Percentiles rank a stretch among this genome's conserved stretches.
phyloP scores from a whole-genome alignment of 805 yeast species.

The Ogataea pini region DNA sequence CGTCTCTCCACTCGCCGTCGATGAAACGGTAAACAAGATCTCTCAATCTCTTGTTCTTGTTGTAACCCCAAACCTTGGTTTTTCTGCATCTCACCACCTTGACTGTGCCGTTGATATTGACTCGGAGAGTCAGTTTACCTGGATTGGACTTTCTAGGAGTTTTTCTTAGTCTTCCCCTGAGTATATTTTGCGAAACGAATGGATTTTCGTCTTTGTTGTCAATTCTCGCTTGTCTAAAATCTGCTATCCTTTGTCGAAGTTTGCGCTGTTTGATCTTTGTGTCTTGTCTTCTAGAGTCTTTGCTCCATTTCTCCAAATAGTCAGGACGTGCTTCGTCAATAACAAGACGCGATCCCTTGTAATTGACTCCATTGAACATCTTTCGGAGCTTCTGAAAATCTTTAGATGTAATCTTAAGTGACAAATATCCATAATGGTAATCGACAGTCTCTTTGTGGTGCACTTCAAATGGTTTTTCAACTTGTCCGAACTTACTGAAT shows the following conservation, averaged over 20 bases:
- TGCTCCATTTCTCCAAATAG: slow-evolving; percentile 47
- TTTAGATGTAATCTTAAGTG: slow-evolving; percentile 51
- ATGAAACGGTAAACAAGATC: slow-evolving; percentile 65
- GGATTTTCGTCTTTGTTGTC: slow-evolving; percentile 44
- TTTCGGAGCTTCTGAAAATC: slow-evolving; percentile 51
- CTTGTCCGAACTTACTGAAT: slow-evolving; percentile 61
- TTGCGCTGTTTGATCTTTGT: slow-evolving; percentile 29
- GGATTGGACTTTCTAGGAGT: slow-evolving; percentile 50
- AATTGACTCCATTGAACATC: slow-evolving; percentile 69
- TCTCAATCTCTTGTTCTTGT: slow-evolving; percentile 58
- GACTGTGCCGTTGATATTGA: slow-evolving; percentile 56
- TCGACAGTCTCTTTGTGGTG: slow-evolving; percentile 57
- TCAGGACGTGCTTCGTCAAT: slow-evolving; percentile 64
- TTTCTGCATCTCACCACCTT: slow-evolving; percentile 63
- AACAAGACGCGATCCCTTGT: slow-evolving; percentile 68
- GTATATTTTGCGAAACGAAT: slow-evolving; percentile 25
- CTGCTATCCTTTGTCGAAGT: slow-evolving; percentile 37
- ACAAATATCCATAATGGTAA: slow-evolving; percentile 64
- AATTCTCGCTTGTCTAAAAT: slow-evolving; percentile 42
- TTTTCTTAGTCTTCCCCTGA: slow-evolving; percentile 61
- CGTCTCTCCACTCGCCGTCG: slow-evolving; percentile 77
- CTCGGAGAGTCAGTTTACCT: slow-evolving; percentile 63
- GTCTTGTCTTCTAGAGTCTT: slow-evolving; percentile 46
- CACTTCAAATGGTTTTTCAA: slow-evolving; percentile 48
- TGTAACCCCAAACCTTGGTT: slow-evolving; percentile 89